phyloP scores from a whole-genome alignment of 495 filamentous ascomycete species.

The Tirmania nivea region DNA sequence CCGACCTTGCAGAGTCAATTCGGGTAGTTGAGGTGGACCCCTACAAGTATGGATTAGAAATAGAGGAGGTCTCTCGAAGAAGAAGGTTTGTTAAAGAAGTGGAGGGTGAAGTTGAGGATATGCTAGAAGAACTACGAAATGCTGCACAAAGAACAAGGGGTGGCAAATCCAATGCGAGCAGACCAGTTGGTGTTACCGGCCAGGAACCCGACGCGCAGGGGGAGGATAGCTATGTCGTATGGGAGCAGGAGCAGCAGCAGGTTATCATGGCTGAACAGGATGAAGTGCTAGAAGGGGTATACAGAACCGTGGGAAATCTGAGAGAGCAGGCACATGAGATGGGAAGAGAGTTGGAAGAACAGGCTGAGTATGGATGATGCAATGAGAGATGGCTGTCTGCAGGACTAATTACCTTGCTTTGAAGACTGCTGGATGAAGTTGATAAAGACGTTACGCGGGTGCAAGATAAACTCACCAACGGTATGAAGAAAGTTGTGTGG shows the following conservation, averaged over 20 bases:
- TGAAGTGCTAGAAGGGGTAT: slow-evolving; percentile 76
- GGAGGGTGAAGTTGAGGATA: slow-evolving; percentile 67
- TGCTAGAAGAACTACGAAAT: slow-evolving; percentile 57
- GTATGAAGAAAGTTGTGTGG: slow-evolving; percentile 62
- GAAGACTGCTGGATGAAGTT: slow-evolving; percentile 44
- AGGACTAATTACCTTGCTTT: not conserved
- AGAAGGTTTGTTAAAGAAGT: slow-evolving; percentile 72
- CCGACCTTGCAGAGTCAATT: slow-evolving; percentile 74
- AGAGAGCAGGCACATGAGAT: slow-evolving; percentile 79
- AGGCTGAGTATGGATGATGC: slow-evolving; percentile 35
- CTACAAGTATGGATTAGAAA: slow-evolving; percentile 66
- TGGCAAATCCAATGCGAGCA: slow-evolving; percentile 13
- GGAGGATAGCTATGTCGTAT: slow-evolving; percentile 36
- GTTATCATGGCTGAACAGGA: slow-evolving; percentile 93
- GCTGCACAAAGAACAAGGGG: slow-evolving; percentile 3
- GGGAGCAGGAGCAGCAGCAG: slow-evolving; percentile 77
- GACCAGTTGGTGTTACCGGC: slow-evolving; percentile 19
- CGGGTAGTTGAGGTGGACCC: slow-evolving; percentile 76
- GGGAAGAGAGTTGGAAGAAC: slow-evolving; percentile 88
- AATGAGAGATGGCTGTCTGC: not conserved
- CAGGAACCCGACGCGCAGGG: slow-evolving; percentile 19
- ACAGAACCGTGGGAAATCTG: slow-evolving; percentile 74
- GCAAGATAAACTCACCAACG: slow-evolving; percentile 61
- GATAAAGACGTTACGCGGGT: slow-evolving; percentile 70
- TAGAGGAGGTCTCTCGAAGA: slow-evolving; percentile 60